These are phyloP conservation scores for Casuarina glauca DNA, from an alignment of 306 rosid genomes.

Conservation along the genomic window DNA sequence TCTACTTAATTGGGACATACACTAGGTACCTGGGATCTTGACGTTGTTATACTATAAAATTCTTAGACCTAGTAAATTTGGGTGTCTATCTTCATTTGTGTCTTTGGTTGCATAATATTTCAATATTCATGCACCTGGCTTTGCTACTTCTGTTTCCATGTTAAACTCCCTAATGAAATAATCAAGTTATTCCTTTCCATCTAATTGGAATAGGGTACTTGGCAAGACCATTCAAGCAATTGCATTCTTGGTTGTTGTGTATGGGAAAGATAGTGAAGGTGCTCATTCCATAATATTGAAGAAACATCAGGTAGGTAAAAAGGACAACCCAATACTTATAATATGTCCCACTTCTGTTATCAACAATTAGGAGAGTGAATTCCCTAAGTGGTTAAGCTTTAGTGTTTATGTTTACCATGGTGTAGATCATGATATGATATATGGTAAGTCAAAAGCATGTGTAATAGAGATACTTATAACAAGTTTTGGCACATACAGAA, in stretches of 20 bases:
- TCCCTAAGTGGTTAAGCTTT: slow-evolving; percentile 85
- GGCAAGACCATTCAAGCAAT: slow-evolving; percentile 95
- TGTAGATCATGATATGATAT: slow-evolving; percentile 67
- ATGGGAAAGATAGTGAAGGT: slow-evolving; percentile 60
- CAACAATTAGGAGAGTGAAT: slow-evolving; percentile 88
- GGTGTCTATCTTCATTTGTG: neutral
- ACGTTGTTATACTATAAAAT: neutral
- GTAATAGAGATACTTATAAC: slow-evolving; percentile 79
- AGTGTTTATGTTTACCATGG: slow-evolving; percentile 82
- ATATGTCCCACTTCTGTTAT: slow-evolving; percentile 86
- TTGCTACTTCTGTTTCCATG: neutral
- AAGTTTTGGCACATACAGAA: slow-evolving; percentile 88
- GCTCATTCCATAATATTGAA: slow-evolving; percentile 19
- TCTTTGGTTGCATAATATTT: neutral
- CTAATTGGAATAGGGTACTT: slow-evolving; percentile 73
- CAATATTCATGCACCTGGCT: neutral
- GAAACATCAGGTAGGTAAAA: slow-evolving; percentile 40
- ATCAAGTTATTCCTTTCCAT: slow-evolving; percentile 24
- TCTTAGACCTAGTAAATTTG: neutral
- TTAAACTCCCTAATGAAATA: slow-evolving; percentile 10
- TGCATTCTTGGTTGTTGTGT: slow-evolving; percentile 90
- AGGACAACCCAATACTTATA: slow-evolving; percentile 63
- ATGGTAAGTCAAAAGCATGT: slow-evolving; percentile 57
- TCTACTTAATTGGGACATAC: neutral
- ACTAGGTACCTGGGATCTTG: neutral